phyloP scores from a whole-genome alignment of 495 filamentous ascomycete genomes.

The Penicillium paxilli region DNA sequence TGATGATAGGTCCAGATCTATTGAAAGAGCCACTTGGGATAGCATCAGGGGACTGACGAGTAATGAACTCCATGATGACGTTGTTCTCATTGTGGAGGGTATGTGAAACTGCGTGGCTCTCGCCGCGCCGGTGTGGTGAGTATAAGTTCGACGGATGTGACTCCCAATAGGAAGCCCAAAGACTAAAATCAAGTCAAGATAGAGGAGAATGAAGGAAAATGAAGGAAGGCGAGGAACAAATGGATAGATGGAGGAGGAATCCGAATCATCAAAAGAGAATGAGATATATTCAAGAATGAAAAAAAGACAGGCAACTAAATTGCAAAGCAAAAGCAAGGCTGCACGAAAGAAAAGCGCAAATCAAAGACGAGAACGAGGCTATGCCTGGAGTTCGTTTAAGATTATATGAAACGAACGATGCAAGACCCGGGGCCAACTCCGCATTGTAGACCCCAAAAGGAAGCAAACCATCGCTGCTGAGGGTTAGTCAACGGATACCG shows the following conservation, averaged over 20 bases:
- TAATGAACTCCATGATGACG: slow-evolving; percentile 3
- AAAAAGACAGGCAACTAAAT: neutral
- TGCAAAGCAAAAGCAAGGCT: neutral
- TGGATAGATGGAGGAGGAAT: neutral
- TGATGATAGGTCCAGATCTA: slow-evolving; percentile 15
- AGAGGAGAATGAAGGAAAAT: too few relatives aligned
- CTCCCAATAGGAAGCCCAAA: neutral
- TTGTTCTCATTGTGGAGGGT: slow-evolving; percentile 1
- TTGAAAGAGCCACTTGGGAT: slow-evolving; percentile 16
- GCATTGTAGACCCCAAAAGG: neutral
- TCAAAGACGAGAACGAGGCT: neutral
- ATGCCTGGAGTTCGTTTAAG: neutral
- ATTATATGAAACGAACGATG: neutral
- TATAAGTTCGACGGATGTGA: neutral
- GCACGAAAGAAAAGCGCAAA: neutral
- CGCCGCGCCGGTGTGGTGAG: too few relatives aligned
- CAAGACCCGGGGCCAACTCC: neutral
- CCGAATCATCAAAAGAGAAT: too few relatives aligned
- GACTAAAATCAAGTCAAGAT: neutral
- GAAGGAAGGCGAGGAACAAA: too few relatives aligned
- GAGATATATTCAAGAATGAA: neutral
- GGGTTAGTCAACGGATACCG: neutral
- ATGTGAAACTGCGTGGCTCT: too few relatives aligned
- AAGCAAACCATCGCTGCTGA: neutral
- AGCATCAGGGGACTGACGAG: neutral